These are phyloP conservation scores for Colletotrichum zoysiae DNA, from an alignment of 2,329 filamentous ascomycete genomes.

Conservation along the genomic window DNA sequence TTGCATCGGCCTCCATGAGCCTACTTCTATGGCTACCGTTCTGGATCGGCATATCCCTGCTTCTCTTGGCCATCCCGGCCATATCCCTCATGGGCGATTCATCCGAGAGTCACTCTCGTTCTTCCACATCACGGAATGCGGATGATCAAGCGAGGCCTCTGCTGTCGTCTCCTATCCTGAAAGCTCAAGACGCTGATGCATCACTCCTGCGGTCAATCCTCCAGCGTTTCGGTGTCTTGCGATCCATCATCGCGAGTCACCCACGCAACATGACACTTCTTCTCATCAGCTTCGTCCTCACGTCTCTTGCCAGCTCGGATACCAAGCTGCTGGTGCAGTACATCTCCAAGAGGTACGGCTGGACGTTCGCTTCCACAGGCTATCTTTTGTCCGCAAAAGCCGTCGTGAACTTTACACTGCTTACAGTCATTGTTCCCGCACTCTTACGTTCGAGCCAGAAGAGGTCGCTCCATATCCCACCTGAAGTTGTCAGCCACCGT, in stretches of 20 bases:
- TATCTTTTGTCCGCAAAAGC: slow-evolving; percentile 63
- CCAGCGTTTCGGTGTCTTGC: slow-evolving; percentile 47
- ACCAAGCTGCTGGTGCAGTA: slow-evolving; percentile 64
- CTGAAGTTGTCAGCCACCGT: slow-evolving; percentile 45
- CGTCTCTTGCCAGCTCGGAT: slow-evolving; percentile 63
- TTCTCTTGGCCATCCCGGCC: slow-evolving; percentile 51
- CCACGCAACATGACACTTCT: slow-evolving; percentile 58
- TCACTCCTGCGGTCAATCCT: slow-evolving; percentile 38
- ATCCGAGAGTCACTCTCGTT: neutral
- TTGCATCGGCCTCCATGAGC: slow-evolving; percentile 61
- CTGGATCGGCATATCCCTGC: slow-evolving; percentile 52
- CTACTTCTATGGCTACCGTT: slow-evolving; percentile 59
- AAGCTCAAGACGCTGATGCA: slow-evolving; percentile 48
- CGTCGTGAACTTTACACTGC: slow-evolving; percentile 60
- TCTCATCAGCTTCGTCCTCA: slow-evolving; percentile 60
- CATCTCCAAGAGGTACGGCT: slow-evolving; percentile 62
- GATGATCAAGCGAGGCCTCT: slow-evolving; percentile 55
- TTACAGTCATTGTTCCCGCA: slow-evolving; percentile 57
- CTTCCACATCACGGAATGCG: neutral
- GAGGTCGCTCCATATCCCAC: slow-evolving; percentile 34
- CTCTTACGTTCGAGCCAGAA: slow-evolving; percentile 47
- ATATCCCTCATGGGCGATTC: slow-evolving; percentile 43
- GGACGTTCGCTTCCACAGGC: slow-evolving; percentile 61
- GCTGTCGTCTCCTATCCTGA: slow-evolving; percentile 54
- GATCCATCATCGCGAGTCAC: slow-evolving; percentile 51